phyloP scores from a whole-genome alignment of 371 early-diverging fungal genomes.

The Syncephalastrum racemosum region DNA sequence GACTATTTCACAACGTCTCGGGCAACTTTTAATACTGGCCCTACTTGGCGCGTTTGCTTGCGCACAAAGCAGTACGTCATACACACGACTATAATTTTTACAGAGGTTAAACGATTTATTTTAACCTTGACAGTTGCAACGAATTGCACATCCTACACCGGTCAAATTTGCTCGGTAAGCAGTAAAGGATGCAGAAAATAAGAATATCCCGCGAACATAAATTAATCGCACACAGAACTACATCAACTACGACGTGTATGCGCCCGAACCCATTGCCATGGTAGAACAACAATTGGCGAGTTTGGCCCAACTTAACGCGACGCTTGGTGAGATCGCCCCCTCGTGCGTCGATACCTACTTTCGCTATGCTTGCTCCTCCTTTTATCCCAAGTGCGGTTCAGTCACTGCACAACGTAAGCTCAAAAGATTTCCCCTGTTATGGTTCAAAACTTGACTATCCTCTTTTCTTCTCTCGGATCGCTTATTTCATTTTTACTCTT shows the following conservation, averaged over 20 bases:
- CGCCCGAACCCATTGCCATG: slow-evolving; percentile 17
- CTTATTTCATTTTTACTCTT: no score
- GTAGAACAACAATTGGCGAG: slow-evolving; percentile 24
- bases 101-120: no score
- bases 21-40: no score
- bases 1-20: no score
- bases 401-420: slow-evolving; percentile 12
- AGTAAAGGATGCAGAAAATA: background rate
- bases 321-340: slow-evolving; percentile 23
- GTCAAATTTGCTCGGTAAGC: slow-evolving; percentile 15
- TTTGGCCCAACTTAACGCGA: slow-evolving; percentile 9
- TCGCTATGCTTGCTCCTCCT: slow-evolving; percentile 38
- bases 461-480: background rate
- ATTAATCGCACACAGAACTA: slow-evolving; percentile 21
- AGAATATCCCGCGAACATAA: background rate
- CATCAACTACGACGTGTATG: slow-evolving; percentile 35
- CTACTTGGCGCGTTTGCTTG: no score
- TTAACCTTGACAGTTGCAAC: background rate
- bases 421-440: background rate
- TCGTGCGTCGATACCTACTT: slow-evolving; percentile 40
- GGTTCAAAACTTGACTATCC: no score
- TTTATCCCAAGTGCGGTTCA: slow-evolving; percentile 35
- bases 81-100: no score
- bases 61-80: no score
- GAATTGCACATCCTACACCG: slow-evolving; percentile 11